Conservation (phyloP, 768 basidiomycete genomes). For the Tulasnella sp. region DNA sequence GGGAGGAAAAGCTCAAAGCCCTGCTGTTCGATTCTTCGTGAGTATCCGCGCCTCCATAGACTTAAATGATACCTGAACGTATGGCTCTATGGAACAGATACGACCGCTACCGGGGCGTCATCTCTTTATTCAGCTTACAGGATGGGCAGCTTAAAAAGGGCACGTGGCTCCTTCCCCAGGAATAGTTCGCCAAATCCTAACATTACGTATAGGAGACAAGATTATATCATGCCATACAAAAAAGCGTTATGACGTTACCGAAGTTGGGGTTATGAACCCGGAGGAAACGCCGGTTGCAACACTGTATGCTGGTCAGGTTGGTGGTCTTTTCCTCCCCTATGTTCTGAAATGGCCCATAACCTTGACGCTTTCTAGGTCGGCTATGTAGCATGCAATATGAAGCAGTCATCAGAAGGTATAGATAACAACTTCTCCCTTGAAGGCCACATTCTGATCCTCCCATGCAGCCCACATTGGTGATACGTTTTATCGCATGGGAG, state of each 20-base stretch:
- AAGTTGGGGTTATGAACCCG: conserved; percentile 84
- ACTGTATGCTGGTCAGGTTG: conserved; percentile 73
- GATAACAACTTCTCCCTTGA: neutral
- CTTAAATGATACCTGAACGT: conserved; percentile 19
- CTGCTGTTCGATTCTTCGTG: conserved; percentile 91
- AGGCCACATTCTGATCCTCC: neutral
- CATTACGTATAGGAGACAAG: conserved; percentile 60
- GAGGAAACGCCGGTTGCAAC: conserved; percentile 68
- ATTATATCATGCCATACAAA: conserved; percentile 76
- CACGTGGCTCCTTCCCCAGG: conserved; percentile 27
- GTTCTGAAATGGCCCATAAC: neutral
- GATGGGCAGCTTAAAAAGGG: conserved; percentile 78
- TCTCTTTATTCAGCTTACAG: conserved; percentile 78
- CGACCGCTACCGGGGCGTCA: conserved; percentile 92
- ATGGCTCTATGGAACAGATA: conserved; percentile 46
- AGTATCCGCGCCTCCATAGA: conserved; percentile 28
- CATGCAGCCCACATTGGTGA: conserved; percentile 88
- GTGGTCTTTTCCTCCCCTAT: conserved; percentile 45
- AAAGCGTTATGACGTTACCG: conserved; percentile 82
- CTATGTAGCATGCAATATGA: conserved; percentile 84
- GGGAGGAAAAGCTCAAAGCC: conserved; percentile 58
- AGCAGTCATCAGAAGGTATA: conserved; percentile 85
- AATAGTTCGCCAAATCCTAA: neutral
- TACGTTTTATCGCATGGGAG: conserved; percentile 71
- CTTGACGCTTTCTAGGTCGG: neutral